phyloP scores from a whole-genome alignment of 2,329 filamentous ascomycete genomes.

The Coniochaeta pulveracea region DNA sequence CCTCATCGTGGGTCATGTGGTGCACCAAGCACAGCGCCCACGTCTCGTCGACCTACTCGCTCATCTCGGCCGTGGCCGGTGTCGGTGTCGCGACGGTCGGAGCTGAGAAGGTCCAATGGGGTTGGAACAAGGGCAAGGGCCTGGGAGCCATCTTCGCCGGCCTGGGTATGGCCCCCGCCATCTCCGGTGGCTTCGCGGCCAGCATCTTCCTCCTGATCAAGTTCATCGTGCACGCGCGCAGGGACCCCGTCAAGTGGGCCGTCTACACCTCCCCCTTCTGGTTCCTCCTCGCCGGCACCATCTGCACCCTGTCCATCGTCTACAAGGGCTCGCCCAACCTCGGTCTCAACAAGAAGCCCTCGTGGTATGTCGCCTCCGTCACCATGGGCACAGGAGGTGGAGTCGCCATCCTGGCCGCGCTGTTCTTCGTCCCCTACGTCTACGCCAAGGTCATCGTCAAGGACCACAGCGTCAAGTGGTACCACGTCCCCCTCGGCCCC shows the following conservation, averaged over 20 bases:
- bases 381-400: constrained; percentile 53
- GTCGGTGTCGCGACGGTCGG: constrained; percentile 59
- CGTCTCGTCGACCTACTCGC: constrained; percentile 58
- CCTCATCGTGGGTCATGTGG: constrained; percentile 70
- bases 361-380: constrained; percentile 55
- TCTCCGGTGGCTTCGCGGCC: constrained; percentile 53
- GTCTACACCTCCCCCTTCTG: constrained; percentile 64
- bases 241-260: constrained; percentile 61
- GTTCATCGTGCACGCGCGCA: constrained; percentile 57
- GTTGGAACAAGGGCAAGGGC: constrained; percentile 57
- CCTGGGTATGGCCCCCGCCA: constrained; percentile 58
- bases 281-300: constrained; percentile 63
- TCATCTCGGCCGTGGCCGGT: constrained; percentile 57
- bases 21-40: constrained; percentile 63
- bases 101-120: constrained; percentile 52
- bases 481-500: constrained; percentile 48
- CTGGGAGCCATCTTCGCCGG: constrained; percentile 63
- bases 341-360: constrained; percentile 52
- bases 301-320: constrained; percentile 68
- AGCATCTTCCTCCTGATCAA: constrained; percentile 66
- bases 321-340: constrained; percentile 70
- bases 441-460: constrained; percentile 57
- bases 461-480: constrained; percentile 54
- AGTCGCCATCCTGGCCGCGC: constrained; percentile 42
- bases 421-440: constrained; percentile 67